A percentile compares a stretch with the other conserved stretches of the same genome.
These are phyloP conservation scores for Paecilomyces niveus DNA, from an alignment of 2,329 filamentous ascomycete genomes.

Conservation along the genomic window DNA sequence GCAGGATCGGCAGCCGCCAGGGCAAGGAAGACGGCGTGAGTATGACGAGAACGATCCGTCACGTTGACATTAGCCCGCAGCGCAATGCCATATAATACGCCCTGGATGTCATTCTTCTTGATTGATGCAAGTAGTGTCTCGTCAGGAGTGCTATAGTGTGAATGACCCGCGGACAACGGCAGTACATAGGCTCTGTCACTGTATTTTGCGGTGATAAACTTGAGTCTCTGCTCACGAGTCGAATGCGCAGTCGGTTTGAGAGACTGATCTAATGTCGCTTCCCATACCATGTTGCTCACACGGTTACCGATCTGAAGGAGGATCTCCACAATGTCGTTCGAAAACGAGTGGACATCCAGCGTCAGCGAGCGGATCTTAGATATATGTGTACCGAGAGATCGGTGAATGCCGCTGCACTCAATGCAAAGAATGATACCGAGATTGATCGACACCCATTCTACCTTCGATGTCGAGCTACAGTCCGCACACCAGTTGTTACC, in stretches of 20 bases:
- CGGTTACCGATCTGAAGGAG: constrained; percentile 87
- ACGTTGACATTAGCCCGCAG: constrained; percentile 81
- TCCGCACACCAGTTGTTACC: constrained; percentile 93
- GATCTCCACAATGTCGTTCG: constrained; percentile 91
- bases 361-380: constrained; percentile 95
- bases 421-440: constrained; percentile 94
- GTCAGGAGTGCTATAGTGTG: constrained; percentile 69
- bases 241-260: constrained; percentile 70
- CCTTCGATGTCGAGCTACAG: constrained; percentile 83
- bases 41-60: constrained; percentile 76
- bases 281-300: constrained; percentile 95
- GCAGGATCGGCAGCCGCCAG: constrained; percentile 89
- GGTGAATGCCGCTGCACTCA: constrained; percentile 95
- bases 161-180: constrained; percentile 62
- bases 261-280: constrained; percentile 68
- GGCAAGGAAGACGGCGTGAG: constrained; percentile 83
- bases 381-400: constrained; percentile 93
- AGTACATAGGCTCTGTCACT: constrained; percentile 76
- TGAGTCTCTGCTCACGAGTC: constrained; percentile 81
- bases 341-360: constrained; percentile 92
- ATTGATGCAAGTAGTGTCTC: constrained; percentile 87
- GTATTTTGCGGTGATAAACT: constrained; percentile 93
- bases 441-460: constrained; percentile 99
- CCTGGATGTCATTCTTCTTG: constrained; percentile 92
- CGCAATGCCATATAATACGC: constrained; percentile 84